Evolutionary conservation across 2,329 filamentous ascomycete species (phyloP).

Genomic region (Pseudogymnoascus sp.): DNA sequence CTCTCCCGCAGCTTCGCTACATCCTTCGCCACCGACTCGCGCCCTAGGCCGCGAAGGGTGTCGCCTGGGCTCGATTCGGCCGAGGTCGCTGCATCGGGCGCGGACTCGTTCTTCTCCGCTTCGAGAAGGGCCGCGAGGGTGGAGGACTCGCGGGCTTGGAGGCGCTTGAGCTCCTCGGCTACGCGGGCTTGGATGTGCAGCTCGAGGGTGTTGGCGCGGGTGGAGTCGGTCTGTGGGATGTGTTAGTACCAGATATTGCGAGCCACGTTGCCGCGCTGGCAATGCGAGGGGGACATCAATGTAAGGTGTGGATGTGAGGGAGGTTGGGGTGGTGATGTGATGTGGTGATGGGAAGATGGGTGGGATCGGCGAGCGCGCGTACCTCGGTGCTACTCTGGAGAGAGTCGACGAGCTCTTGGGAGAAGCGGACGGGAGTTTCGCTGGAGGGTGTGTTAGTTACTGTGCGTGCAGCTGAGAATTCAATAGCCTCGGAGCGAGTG

Average conservation of each 20-base stretch:
- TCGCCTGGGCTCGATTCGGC: constrained; percentile 25
- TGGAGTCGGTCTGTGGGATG: constrained; percentile 67
- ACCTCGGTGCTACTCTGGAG: constrained; percentile 84
- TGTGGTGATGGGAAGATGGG: background rate
- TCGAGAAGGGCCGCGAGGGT: constrained; percentile 59
- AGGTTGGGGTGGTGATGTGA: constrained; percentile 4
- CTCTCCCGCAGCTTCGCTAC: constrained; percentile 50
- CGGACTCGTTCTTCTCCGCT: constrained; percentile 17
- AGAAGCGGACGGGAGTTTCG: constrained; percentile 61
- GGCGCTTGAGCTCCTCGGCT: constrained; percentile 71
- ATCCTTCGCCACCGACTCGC: constrained; percentile 49
- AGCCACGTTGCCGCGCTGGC: background rate
- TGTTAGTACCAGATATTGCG: background rate
- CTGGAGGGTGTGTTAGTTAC: constrained; percentile 29
- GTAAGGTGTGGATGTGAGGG: constrained; percentile 9
- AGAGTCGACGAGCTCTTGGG: constrained; percentile 71
- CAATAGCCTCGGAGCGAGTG: background rate
- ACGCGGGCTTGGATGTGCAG: constrained; percentile 84
- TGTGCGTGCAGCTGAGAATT: background rate
- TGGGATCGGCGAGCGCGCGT: constrained; percentile 25
- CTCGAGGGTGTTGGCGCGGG: constrained; percentile 74
- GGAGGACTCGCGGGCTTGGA: constrained; percentile 62
- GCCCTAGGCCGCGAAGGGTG: constrained; percentile 27
- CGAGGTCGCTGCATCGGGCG: constrained; percentile 8
- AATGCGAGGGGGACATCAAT: background rate